Base-by-base conservation (phyloP, 2,329 filamentous ascomycete species). In the Dryadomyces quercus-mongolicae region DNA sequence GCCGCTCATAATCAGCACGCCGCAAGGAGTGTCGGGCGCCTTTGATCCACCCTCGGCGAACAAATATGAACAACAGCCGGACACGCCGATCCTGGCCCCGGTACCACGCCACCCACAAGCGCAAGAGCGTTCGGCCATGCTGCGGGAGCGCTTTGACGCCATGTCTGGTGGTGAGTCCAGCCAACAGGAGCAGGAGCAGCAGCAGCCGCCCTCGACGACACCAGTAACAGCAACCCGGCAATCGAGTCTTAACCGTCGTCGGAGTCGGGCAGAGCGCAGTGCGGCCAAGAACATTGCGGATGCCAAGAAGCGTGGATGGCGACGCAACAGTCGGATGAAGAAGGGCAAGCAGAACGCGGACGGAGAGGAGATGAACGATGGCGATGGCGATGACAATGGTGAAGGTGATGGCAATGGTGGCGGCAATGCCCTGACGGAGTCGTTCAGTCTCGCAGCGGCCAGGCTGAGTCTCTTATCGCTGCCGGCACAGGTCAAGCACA, bases 251-350 rank as follows among this genome's bases (percentile, higher is more conserved):
- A 71, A 65, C 54, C 68, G 77, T 38, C 72, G 70, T 25, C 71
- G 70, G 42, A 82, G 78, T 60, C 73, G 80, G 44, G 80, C 80
- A 1, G 77, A 80, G 62, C 70, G 78, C 31, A 81, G 79, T 55
- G 80, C 80, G 6, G 74, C 78, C 10, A 82, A 78, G 66, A 84
- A 84, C 59, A 78, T 84, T 31, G 72, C 75, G 18, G 80, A 83
- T 57, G 80, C 80, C 1, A 80, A 75, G 67, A 74, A 72, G 60
- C 72, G 71, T 36, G 80, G 80, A 0, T 84, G 80, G 55, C 66
- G 69, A 38, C 66, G 71, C 50, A 68, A 67, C 57, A 69, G 67
- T 57, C 68, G 66, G 51, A 70, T 69, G 63, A 44, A 49, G 54
- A 71, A 66, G 57, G 69, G 67, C 60, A 67, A 67, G 9, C 75